phyloP scores from a whole-genome alignment of 1,284 basidiomycete genomes.

The Lentinus polychrous region DNA sequence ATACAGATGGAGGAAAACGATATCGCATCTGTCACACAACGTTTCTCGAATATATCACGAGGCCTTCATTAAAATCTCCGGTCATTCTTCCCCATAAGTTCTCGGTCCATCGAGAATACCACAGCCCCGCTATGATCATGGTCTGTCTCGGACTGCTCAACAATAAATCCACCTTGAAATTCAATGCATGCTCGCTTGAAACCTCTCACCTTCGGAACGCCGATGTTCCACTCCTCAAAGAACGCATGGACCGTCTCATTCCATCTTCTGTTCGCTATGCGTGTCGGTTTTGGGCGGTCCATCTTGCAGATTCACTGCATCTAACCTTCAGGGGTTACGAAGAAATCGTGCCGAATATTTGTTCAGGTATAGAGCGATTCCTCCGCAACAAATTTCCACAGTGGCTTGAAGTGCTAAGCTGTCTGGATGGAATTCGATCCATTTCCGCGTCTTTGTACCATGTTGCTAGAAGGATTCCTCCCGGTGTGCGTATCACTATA shows the following conservation, averaged over 20 bases:
- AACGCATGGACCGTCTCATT: slow-evolving; percentile 16
- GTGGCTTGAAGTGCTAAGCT: slow-evolving; percentile 33
- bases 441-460: slow-evolving; percentile 3
- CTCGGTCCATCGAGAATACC: neutral
- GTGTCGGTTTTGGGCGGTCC: slow-evolving; percentile 29
- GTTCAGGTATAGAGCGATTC: slow-evolving; percentile 14
- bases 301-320: slow-evolving; percentile 14
- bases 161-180: slow-evolving; percentile 20
- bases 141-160: neutral
- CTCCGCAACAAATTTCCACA: slow-evolving; percentile 23
- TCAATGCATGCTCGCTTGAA: slow-evolving; percentile 26
- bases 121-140: neutral
- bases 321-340: too few relatives aligned
- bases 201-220: slow-evolving; percentile 22
- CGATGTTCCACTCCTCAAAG: slow-evolving; percentile 16
- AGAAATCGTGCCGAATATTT: neutral
- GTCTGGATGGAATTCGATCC: slow-evolving; percentile 12
- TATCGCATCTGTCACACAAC: neutral
- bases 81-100: too few relatives aligned
- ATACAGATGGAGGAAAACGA: neutral
- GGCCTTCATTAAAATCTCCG: too few relatives aligned
- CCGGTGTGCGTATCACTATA: too few relatives aligned
- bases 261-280: slow-evolving; percentile 25
- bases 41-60: neutral
- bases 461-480: neutral